Base-by-base conservation (phyloP, 257 asterid species). In the Euphrasia confusa region DNA sequence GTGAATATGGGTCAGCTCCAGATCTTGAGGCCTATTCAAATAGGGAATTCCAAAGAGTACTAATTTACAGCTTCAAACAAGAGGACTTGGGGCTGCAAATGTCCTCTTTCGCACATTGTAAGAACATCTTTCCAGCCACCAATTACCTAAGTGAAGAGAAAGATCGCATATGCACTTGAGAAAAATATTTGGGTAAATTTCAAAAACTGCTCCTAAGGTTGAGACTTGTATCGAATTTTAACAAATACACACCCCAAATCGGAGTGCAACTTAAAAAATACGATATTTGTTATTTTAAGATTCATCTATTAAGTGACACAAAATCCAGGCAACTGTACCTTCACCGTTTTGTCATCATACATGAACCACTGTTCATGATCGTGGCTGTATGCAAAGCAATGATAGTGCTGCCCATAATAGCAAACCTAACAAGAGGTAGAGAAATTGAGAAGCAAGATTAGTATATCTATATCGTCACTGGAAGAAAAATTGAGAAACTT, bases 311-410 rank as follows among this genome's bases (percentile, higher is more conserved):
- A 9, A 8, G 9, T 37, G 42, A 54, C 37, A 60, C 26, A 11
- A 65, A 53, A 37, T 59, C 70, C 14, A 27, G 15, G 61, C 10
- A 53, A 56, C 18, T 55, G 48, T 76, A 89, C 99, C 97, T 93
- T 89, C 71, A 93, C 97, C 4, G 90, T 89, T 67, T 83, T 80
- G 88, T 93, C 99, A 61, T 89, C 97, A 63, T 89, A 93, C 97
- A 87, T 89, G 62, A 85, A 70, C 99, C 99, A 93, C 75, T 72
- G 78, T 40, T 80, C 95, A 64, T 74, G 87, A 58, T 83, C 96
- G 4, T 69, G 74, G 52, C 86, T 80, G 83, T 81, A 93, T 50
- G 95, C 89, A 75, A 93, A 89, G 71, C 97, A 93, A 70, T 93
- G 95, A 75, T 93, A 93, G 77, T 93, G 99, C 76, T 87, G 94